Base-by-base conservation (phyloP, 2,329 filamentous ascomycete species). In the Colletotrichum sp. region DNA sequence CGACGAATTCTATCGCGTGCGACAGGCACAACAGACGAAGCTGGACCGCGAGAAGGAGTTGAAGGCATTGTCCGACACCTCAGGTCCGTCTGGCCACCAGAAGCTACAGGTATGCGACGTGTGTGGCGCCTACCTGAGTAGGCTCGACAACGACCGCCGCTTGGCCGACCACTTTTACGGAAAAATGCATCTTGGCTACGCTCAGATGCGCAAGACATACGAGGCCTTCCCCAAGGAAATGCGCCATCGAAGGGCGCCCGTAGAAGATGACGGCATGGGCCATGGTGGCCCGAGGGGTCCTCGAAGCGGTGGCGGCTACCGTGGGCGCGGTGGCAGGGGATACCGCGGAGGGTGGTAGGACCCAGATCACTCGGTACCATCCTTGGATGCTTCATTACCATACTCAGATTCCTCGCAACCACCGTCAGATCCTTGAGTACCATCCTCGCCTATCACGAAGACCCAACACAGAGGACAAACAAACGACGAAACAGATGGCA, bases 61-160 rank as follows among this genome's bases (percentile, higher is more conserved):
- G 76, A 98, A 98, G 85, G 93, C 94, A 5, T 90, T 99, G 28
- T 95, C 94, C 71, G 97, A 99, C 86, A 99, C 96, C 0, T 95
- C 94, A 30, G 97, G 97, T 0, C 97, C 97, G 0, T 96, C 93
- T 0, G 97, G 97, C 21, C 97, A 99, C 85, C 97, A 99, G 88
- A 99, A 99, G 85, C 89, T 99, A 55, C 97, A 99, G 84, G 97
- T 99, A 63, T 99, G 97, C 89, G 97, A 99, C 85, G 97, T 99
- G 1, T 99, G 97, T 85, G 97, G 97, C 78, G 97, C 97, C 8
- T 99, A 99, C 84, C 90, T 99, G 49, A 96, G 93, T 78, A 89
- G 97, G 26, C 90, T 99, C 36, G 97, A 99, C 83, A 99, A 99
- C 83, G 97, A 99, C 84, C 92, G 97, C 44, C 91, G 97, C 34